A percentile compares a stretch with the other conserved stretches of the same genome.
phyloP scores from a whole-genome alignment of 2,329 filamentous ascomycete genomes.

The Pleomassaria siparia region DNA sequence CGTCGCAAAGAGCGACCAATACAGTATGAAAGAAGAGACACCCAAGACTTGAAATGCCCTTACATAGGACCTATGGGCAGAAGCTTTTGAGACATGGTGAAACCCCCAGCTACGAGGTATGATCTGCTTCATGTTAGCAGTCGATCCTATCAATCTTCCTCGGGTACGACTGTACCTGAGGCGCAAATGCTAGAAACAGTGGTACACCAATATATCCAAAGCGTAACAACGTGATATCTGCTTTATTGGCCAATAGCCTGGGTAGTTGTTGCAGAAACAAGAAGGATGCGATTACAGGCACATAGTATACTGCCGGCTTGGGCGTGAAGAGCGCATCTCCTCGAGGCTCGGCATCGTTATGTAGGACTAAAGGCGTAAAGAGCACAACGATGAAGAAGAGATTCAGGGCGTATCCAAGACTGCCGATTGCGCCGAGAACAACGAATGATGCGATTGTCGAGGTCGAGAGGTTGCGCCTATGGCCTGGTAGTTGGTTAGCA shows the following conservation, averaged over 20 bases:
- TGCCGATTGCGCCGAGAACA: slow-evolving; percentile 60
- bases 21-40: slow-evolving; percentile 47
- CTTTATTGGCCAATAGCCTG: slow-evolving; percentile 21
- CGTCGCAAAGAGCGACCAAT: slow-evolving; percentile 48
- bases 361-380: slow-evolving; percentile 56
- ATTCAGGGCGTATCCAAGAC: slow-evolving; percentile 63
- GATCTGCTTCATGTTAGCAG: slow-evolving; percentile 26
- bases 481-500: slow-evolving; percentile 32
- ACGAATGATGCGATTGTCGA: slow-evolving; percentile 57
- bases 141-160: neutral
- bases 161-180: slow-evolving; percentile 20
- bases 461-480: slow-evolving; percentile 57
- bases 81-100: slow-evolving; percentile 44
- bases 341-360: slow-evolving; percentile 27
- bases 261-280: slow-evolving; percentile 47
- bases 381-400: slow-evolving; percentile 63
- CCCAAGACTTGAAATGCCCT: slow-evolving; percentile 54
- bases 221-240: slow-evolving; percentile 25
- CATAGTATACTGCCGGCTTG: slow-evolving; percentile 34
- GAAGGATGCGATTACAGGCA: slow-evolving; percentile 51
- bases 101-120: slow-evolving; percentile 55
- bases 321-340: slow-evolving; percentile 22
- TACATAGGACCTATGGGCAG: slow-evolving; percentile 46
- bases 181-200: slow-evolving; percentile 40
- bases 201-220: slow-evolving; percentile 32